Conservation (phyloP, 306 rosid genomes). For the Medicago lupulina region DNA sequence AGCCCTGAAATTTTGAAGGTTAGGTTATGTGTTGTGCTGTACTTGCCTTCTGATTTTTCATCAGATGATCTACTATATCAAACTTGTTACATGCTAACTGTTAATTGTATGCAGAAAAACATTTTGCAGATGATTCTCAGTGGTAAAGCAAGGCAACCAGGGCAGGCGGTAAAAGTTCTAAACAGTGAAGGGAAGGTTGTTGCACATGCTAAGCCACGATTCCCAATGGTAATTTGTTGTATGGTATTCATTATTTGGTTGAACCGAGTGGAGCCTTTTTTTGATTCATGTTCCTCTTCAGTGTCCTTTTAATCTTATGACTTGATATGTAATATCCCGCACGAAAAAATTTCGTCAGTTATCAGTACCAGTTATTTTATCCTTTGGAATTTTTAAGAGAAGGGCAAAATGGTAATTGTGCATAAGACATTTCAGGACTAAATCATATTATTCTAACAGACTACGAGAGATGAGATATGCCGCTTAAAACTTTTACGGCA, state of each 20-base stretch:
- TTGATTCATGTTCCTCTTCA: not conserved
- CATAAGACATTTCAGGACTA: too few relatives aligned
- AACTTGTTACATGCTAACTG: slow-evolving; percentile 5
- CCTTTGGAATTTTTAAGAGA: too few relatives aligned
- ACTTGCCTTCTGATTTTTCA: slow-evolving; percentile 17
- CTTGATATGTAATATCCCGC: too few relatives aligned
- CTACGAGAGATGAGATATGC: too few relatives aligned
- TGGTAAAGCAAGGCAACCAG: slow-evolving; percentile 71
- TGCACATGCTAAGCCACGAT: slow-evolving; percentile 81
- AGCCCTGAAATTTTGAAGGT: slow-evolving; percentile 92
- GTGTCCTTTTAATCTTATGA: not conserved
- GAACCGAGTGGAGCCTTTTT: too few relatives aligned
- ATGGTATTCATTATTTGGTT: too few relatives aligned
- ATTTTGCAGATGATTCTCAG: slow-evolving; percentile 80
- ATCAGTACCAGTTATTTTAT: too few relatives aligned
- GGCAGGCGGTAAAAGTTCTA: slow-evolving; percentile 86
- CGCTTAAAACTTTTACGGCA: too few relatives aligned
- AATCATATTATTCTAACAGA: too few relatives aligned
- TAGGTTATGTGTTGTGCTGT: slow-evolving; percentile 56
- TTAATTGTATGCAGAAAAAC: slow-evolving; percentile 26
- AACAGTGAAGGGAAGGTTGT: slow-evolving; percentile 85
- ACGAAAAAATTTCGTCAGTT: too few relatives aligned
- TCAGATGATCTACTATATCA: not conserved
- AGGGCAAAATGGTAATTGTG: too few relatives aligned
- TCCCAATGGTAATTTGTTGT: slow-evolving; percentile 60